Evolutionary conservation across 352 stramenopile genomes (phyloP), one percentile per base, ranked within the genome.

Genomic region (Globisporangium iwayamae): DNA sequence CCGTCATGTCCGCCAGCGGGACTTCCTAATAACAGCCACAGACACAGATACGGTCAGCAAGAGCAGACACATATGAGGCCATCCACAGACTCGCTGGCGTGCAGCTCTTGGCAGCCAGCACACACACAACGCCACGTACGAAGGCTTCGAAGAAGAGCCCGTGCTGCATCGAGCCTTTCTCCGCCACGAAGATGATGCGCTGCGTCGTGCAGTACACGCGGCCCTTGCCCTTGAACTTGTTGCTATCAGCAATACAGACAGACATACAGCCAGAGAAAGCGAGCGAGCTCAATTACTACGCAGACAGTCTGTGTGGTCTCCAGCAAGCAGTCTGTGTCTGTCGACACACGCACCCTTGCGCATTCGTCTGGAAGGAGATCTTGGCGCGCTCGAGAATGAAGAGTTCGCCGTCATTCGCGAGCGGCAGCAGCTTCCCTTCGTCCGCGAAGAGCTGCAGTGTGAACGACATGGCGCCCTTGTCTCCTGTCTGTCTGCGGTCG

Each of bases 191-290:
- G 53, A 95, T 90, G 32, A 95, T 71, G n/a, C 86, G 79, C 66
- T 93, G 78, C 11, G 86, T 93, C 41, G 86, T 95, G 69, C 87
- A 92, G 76, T 93, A 95, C 60, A 95, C 78, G 20, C 84, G 82
- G 4, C 86, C 86, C 57, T 89, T 91, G 58, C 78, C 75, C 66
- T 93, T 91, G 65, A 84, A 93, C 60, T 79, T 75, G 28, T 75
- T 55, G 20, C 77, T 86, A 57, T 11, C 6, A 39, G 10, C 45
- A 61, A 34, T 22, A 20, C 48, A 47, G 9, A 41, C 25, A 28
- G 25, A 28, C 25, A 28, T 28, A 13, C 41, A 63, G 0, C 39
- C 1, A 53, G 6, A 51, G 7, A 60, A 39, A 22, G 22, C 22
- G 41, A 47, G 13, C 25, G 25, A 28, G 25, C 25, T 28, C 25